These are phyloP conservation scores for Puccinia triticina DNA, from an alignment of 1,284 basidiomycete genomes.

Conservation along the genomic window DNA sequence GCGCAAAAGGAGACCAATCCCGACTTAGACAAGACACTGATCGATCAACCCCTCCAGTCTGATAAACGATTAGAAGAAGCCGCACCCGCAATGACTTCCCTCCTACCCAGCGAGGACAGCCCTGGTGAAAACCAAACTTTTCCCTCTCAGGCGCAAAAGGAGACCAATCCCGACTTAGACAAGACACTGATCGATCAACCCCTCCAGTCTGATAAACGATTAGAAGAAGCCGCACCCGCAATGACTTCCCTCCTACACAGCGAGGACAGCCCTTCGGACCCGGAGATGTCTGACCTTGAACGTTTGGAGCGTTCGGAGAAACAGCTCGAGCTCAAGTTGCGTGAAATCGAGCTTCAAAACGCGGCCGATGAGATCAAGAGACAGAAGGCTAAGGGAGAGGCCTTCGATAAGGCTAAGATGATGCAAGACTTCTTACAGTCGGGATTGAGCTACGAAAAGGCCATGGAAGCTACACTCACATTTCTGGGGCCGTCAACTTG, in stretches of 20 bases:
- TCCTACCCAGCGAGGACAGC: not conserved
- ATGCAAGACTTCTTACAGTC: not conserved
- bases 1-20: not conserved
- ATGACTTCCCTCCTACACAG: not conserved
- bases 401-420: conserved; percentile 7
- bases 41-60: not conserved
- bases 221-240: not conserved
- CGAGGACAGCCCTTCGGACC: not conserved
- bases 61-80: not conserved
- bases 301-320: not conserved
- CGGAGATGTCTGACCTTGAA: not conserved
- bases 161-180: not conserved
- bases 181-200: not conserved
- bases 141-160: not conserved
- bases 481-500: not conserved
- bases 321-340: not conserved
- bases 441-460: not conserved
- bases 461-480: not conserved
- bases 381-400: not conserved
- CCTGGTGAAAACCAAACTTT: not conserved
- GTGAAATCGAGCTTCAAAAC: not conserved
- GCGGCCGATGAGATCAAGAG: not conserved
- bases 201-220: not conserved
- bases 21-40: not conserved
- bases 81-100: not conserved